Conservation (phyloP, 2,329 filamentous ascomycete species). For the Stromatinia cepivora region DNA sequence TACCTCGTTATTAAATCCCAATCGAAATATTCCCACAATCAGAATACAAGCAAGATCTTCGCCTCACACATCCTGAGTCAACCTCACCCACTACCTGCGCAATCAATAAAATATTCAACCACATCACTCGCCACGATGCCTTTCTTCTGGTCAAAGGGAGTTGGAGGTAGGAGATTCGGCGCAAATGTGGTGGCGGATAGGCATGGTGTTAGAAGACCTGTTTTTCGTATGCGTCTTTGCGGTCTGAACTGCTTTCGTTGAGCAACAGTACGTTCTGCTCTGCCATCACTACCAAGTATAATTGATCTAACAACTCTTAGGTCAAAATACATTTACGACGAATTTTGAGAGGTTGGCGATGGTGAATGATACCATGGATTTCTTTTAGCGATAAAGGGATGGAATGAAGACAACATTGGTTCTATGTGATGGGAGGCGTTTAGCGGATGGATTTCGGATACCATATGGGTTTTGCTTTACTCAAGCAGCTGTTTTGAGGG, state of each 20-base stretch:
- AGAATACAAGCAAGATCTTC: slow-evolving; percentile 9
- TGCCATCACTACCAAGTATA: background rate
- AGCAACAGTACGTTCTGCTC: background rate
- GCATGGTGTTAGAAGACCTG: slow-evolving; percentile 12
- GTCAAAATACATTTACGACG: background rate
- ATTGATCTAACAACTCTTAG: background rate
- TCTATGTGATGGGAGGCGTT: background rate
- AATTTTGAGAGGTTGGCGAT: background rate
- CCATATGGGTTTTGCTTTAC: background rate
- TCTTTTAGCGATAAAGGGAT: background rate
- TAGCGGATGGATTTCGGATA: background rate
- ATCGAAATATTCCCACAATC: background rate
- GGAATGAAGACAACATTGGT: background rate
- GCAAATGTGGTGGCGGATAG: slow-evolving; percentile 20
- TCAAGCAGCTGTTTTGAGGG: background rate
- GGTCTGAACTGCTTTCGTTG: slow-evolving; percentile 17
- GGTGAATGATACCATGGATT: slow-evolving; percentile 3
- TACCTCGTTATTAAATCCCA: slow-evolving; percentile 2
- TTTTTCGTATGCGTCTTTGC: slow-evolving; percentile 16
- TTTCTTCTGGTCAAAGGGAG: slow-evolving; percentile 15
- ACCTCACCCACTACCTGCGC: background rate
- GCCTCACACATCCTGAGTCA: background rate
- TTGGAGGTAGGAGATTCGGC: slow-evolving; percentile 16
- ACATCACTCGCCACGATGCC: slow-evolving; percentile 1
- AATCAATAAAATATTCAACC: background rate